Percentiles rank a stretch among this genome's conserved stretches.
phyloP scores from a whole-genome alignment of 306 rosid species.

The Lathyrus sativus region DNA sequence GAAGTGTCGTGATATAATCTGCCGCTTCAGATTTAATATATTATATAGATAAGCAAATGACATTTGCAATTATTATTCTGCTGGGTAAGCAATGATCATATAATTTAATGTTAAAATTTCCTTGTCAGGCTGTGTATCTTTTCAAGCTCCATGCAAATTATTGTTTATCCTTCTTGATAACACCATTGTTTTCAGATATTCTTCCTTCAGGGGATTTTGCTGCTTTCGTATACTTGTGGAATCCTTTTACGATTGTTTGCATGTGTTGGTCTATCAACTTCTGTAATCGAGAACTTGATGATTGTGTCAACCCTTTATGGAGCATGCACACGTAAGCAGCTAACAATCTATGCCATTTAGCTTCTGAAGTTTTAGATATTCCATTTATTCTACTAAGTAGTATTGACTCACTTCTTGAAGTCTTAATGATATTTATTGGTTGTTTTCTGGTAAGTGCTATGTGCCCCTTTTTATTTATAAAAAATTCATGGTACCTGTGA shows the following conservation, averaged over 20 bases:
- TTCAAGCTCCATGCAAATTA: conserved; percentile 20
- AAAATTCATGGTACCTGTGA: not conserved
- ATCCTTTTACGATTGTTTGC: conserved; percentile 53
- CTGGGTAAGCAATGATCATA: conserved; percentile 5
- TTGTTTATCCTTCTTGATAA: conserved; percentile 27
- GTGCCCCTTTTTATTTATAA: conserved; percentile 7
- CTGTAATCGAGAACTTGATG: conserved; percentile 53
- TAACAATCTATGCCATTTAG: conserved; percentile 9
- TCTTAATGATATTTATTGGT: conserved; percentile 10
- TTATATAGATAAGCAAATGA: not conserved
- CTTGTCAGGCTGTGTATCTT: conserved; percentile 13
- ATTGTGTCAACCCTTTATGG: conserved; percentile 53
- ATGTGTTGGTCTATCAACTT: conserved; percentile 58
- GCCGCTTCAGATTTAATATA: too few relatives aligned
- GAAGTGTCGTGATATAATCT: too few relatives aligned
- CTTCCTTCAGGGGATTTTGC: conserved; percentile 54
- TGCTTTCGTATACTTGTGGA: conserved; percentile 55
- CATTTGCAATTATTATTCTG: conserved; percentile 23
- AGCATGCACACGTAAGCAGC: conserved; percentile 51
- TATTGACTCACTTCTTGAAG: not conserved
- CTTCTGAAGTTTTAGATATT: conserved; percentile 22
- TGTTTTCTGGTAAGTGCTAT: conserved; percentile 25
- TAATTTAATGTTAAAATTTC: conserved; percentile 6
- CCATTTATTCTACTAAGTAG: conserved; percentile 16
- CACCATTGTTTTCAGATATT: conserved; percentile 42